Conservation (phyloP, 169 alveolate genomes). For the Theileria orientalis region DNA sequence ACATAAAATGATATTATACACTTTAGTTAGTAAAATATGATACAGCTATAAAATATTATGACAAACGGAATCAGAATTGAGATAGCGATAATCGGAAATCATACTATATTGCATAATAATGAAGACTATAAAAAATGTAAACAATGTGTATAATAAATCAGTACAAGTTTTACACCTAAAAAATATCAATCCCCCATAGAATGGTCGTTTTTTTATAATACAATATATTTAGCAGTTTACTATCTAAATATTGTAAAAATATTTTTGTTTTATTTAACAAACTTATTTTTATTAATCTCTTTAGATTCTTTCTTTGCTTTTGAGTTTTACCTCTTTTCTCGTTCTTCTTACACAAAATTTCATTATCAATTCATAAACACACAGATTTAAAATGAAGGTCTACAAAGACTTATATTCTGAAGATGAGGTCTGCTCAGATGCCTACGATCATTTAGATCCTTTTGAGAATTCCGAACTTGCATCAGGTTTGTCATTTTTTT, state of each 20-base stretch:
- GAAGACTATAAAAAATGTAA: not conserved
- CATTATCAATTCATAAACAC: not conserved
- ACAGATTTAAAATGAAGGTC: slow-evolving; percentile 75
- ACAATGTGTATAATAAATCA: not conserved
- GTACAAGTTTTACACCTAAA: not conserved
- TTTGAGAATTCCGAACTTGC: slow-evolving; percentile 79
- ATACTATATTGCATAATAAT: too few species aligned
- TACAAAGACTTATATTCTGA: slow-evolving; percentile 86
- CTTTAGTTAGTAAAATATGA: too few species aligned
- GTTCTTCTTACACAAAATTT: not conserved
- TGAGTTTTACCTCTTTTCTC: not conserved
- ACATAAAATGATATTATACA: too few species aligned
- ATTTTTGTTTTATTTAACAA: not conserved
- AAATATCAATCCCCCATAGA: not conserved
- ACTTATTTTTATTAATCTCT: not conserved
- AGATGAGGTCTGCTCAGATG: slow-evolving; percentile 90
- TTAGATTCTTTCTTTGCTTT: not conserved
- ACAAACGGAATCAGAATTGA: too few species aligned
- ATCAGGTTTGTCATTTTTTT: slow-evolving; percentile 60
- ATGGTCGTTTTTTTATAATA: not conserved
- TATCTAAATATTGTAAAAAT: not conserved
- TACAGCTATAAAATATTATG: too few species aligned
- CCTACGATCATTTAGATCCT: slow-evolving; percentile 83
- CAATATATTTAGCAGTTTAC: not conserved
- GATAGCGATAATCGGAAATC: too few species aligned